These are phyloP conservation scores for Heritiera fomes DNA, from an alignment of 345 rosid species.

Conservation along the genomic window DNA sequence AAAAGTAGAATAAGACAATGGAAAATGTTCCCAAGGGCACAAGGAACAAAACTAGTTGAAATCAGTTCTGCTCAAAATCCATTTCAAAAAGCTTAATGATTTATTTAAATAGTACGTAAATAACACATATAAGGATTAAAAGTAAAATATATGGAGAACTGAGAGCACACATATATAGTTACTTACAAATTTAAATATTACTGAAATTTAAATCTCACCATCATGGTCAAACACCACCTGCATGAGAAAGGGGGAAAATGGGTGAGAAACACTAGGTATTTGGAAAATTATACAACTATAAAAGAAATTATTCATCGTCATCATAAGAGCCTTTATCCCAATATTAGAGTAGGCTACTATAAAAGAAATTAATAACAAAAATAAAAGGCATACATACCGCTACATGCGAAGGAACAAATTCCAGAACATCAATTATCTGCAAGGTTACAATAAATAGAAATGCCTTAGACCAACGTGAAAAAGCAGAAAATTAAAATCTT, in stretches of 20 bases:
- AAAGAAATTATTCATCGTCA: background rate
- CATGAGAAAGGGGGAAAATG: conserved; percentile 30
- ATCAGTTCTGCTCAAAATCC: background rate
- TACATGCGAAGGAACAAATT: conserved; percentile 80
- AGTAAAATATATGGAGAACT: background rate
- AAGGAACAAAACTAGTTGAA: background rate
- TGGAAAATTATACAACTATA: conserved; percentile 1
- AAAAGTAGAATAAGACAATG: background rate
- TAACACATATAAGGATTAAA: background rate
- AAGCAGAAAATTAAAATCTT: background rate
- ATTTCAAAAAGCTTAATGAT: conserved; percentile 1
- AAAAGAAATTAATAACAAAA: background rate
- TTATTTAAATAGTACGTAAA: background rate
- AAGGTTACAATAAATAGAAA: conserved; percentile 27
- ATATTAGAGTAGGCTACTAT: background rate
- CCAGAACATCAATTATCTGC: conserved; percentile 93
- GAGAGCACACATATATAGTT: background rate
- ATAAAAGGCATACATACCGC: conserved; percentile 55
- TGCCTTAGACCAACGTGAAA: conserved; percentile 15
- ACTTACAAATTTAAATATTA: background rate
- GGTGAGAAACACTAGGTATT: conserved; percentile 22
- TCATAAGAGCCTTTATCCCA: too few relatives aligned
- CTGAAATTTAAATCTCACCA: conserved; percentile 53
- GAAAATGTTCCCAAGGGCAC: background rate
- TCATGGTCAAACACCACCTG: conserved; percentile 99